These are phyloP conservation scores for Oleoguttula mirabilis DNA, from an alignment of 495 filamentous ascomycete species.

Conservation along the genomic window DNA sequence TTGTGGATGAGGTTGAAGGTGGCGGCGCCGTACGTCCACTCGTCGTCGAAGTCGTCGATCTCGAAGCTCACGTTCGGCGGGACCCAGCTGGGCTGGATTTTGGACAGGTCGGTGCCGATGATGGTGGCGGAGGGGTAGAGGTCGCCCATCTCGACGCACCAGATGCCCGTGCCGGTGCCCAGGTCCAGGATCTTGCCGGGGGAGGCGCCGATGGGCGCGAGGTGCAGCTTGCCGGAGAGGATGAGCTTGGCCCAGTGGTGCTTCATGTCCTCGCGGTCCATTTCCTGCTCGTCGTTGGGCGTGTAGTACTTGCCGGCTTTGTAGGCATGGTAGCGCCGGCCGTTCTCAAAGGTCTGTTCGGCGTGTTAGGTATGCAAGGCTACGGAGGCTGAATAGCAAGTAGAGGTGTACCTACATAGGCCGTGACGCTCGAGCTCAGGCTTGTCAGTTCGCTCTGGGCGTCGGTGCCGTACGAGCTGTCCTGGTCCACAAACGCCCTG, in stretches of 20 bases:
- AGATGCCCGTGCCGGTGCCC: slow-evolving; percentile 60
- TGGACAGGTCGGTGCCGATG: slow-evolving; percentile 26
- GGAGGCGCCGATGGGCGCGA: slow-evolving; percentile 43
- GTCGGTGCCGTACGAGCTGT: neutral
- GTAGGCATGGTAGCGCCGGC: slow-evolving; percentile 14
- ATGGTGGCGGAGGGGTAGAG: slow-evolving; percentile 12
- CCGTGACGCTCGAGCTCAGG: neutral
- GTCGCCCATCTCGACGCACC: slow-evolving; percentile 43
- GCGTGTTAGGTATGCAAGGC: too few relatives aligned
- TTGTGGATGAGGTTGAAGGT: slow-evolving; percentile 56
- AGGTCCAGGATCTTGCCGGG: slow-evolving; percentile 42
- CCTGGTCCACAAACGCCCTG: neutral
- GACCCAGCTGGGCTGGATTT: slow-evolving; percentile 29
- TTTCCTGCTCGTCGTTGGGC: slow-evolving; percentile 14
- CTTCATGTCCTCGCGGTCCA: slow-evolving; percentile 13
- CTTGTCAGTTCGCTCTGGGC: neutral
- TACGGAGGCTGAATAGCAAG: too few relatives aligned
- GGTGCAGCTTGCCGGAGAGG: slow-evolving; percentile 35
- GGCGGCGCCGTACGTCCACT: slow-evolving; percentile 41
- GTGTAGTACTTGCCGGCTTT: slow-evolving; percentile 5
- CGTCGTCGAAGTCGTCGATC: slow-evolving; percentile 41
- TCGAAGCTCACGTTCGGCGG: slow-evolving; percentile 43
- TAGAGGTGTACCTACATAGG: too few relatives aligned
- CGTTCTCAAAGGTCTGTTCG: slow-evolving; percentile 12
- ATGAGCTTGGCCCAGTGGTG: slow-evolving; percentile 15